These are phyloP conservation scores for Xylaria polymorpha DNA, from an alignment of 2,329 filamentous ascomycete species.

Conservation along the genomic window DNA sequence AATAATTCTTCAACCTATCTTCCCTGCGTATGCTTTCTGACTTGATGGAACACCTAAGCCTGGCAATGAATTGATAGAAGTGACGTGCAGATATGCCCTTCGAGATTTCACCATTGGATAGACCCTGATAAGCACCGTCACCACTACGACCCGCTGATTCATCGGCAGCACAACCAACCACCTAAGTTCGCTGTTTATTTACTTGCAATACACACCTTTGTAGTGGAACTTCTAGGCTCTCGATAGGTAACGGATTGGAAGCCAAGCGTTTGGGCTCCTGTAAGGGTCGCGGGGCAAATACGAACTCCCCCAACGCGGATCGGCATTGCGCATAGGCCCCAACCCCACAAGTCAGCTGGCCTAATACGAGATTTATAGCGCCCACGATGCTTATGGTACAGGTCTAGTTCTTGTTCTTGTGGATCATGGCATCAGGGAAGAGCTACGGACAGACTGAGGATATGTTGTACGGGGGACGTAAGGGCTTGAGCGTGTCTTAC, in stretches of 20 bases:
- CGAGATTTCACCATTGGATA: background rate
- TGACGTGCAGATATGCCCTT: background rate
- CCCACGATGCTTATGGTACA: conserved; percentile 15
- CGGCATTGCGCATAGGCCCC: conserved; percentile 27
- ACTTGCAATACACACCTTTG: background rate
- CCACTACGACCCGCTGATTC: background rate
- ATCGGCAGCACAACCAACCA: no score
- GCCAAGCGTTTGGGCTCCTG: conserved; percentile 25
- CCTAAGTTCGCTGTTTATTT: background rate
- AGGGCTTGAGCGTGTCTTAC: conserved; percentile 17
- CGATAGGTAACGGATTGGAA: conserved; percentile 18
- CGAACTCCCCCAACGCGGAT: conserved; percentile 36
- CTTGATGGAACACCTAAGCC: background rate
- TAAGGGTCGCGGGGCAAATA: conserved; percentile 34
- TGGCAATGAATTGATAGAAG: background rate
- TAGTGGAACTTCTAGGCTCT: conserved; percentile 25
- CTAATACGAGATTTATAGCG: conserved; percentile 34
- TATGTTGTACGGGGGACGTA: background rate
- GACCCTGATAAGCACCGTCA: background rate
- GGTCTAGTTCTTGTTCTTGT: conserved; percentile 16
- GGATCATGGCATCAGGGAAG: conserved; percentile 3
- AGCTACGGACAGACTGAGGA: background rate
- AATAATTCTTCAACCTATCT: conserved; percentile 31
- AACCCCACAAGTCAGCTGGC: conserved; percentile 27
- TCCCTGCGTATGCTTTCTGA: background rate